These are phyloP conservation scores for Boletus eberwhitei DNA, from an alignment of 768 basidiomycete genomes.

Conservation along the genomic window DNA sequence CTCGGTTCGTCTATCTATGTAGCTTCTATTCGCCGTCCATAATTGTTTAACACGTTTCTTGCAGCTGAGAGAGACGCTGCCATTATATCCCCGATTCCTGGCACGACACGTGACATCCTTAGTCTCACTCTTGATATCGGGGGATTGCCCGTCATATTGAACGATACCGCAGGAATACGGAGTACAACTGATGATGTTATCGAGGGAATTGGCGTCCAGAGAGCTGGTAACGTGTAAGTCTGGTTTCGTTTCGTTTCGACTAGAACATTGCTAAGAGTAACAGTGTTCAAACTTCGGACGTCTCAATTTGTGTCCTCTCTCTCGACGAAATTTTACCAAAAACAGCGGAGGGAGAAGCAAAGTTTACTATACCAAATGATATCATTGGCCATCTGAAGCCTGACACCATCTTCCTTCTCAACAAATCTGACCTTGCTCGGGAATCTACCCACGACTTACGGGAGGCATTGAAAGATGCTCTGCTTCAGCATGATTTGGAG, in stretches of 20 bases:
- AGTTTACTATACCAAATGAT: slow-evolving; percentile 41
- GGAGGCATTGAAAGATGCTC: slow-evolving; percentile 17
- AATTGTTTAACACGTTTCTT: neutral
- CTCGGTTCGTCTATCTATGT: slow-evolving; percentile 47
- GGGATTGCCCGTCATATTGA: slow-evolving; percentile 74
- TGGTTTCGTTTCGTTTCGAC: neutral
- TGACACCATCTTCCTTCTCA: slow-evolving; percentile 69
- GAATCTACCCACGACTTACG: slow-evolving; percentile 5
- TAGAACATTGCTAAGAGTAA: neutral
- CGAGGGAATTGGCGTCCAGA: slow-evolving; percentile 77
- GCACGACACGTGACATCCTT: slow-evolving; percentile 86
- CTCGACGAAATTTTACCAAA: slow-evolving; percentile 43
- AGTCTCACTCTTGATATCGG: slow-evolving; percentile 86
- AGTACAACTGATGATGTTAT: slow-evolving; percentile 60
- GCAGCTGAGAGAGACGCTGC: slow-evolving; percentile 84
- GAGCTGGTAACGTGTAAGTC: slow-evolving; percentile 65
- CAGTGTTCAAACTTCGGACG: slow-evolving; percentile 65
- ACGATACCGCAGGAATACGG: slow-evolving; percentile 86
- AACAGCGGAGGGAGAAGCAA: neutral
- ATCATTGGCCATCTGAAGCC: slow-evolving; percentile 48
- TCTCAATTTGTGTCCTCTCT: slow-evolving; percentile 80
- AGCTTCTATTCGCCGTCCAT: neutral
- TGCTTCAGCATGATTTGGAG: slow-evolving; percentile 3
- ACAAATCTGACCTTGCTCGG: slow-evolving; percentile 66
- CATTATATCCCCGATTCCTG: slow-evolving; percentile 83